Conservation (phyloP, 495 filamentous ascomycete species). For the Friedmanniomyces endolithicus region DNA sequence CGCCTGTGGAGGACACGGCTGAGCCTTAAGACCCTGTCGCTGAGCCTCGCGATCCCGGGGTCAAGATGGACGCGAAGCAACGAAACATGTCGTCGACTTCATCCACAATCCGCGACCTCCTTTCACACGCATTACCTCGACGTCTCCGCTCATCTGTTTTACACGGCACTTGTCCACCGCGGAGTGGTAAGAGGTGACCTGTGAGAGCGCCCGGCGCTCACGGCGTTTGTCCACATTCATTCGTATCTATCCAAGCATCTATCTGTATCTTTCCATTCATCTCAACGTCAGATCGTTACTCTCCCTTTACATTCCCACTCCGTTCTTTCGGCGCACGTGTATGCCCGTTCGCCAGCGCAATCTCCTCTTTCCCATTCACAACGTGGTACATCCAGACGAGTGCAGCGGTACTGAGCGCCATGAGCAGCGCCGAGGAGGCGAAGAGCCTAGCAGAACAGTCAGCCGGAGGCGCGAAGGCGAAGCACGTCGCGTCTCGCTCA, state of each 20-base stretch:
- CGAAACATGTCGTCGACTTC: no score
- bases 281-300: background rate
- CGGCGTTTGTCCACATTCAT: no score
- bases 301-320: slow-evolving; percentile 8
- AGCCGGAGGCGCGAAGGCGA: background rate
- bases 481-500: slow-evolving; percentile 3
- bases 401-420: slow-evolving; percentile 54
- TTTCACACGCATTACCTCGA: no score
- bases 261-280: background rate
- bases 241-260: background rate
- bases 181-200: no score
- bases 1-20: no score
- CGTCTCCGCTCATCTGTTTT: no score
- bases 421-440: slow-evolving; percentile 51
- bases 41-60: no score
- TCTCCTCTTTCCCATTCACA: slow-evolving; percentile 48
- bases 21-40: no score
- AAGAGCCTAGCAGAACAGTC: slow-evolving; percentile 39
- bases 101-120: no score
- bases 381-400: slow-evolving; percentile 56
- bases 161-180: no score
- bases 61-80: no score
- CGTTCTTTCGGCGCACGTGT: background rate
- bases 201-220: no score
- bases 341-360: background rate